phyloP scores from a whole-genome alignment of 2,329 filamentous ascomycete species.

The Chaetomium strumarium region DNA sequence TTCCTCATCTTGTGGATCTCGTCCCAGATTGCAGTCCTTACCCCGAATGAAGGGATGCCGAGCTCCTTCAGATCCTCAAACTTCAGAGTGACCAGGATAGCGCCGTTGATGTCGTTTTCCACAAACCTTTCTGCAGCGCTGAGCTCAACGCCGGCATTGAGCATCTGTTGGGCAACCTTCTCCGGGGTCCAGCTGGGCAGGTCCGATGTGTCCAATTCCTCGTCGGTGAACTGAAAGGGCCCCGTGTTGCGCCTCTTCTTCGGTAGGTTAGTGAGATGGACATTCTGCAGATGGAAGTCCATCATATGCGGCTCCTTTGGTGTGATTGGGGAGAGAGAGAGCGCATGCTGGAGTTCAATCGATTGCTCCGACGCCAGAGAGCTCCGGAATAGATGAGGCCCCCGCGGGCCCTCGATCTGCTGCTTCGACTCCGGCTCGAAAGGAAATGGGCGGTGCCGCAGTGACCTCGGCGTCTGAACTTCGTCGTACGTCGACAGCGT shows the following conservation, averaged over 20 bases:
- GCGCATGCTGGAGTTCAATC: conserved; percentile 44
- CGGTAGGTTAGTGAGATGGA: conserved; percentile 35
- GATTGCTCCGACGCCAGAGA: conserved; percentile 54
- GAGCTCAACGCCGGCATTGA: conserved; percentile 71
- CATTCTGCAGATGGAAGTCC: conserved; percentile 34
- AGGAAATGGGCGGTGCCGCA: conserved; percentile 52
- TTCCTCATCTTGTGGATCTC: conserved; percentile 67
- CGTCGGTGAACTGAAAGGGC: conserved; percentile 51
- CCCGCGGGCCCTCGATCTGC: conserved; percentile 67
- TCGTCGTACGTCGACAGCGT: conserved; percentile 86
- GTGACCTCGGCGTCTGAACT: conserved; percentile 68
- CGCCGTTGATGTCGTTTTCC: conserved; percentile 85
- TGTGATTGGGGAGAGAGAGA: conserved; percentile 69
- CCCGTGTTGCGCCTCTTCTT: conserved; percentile 39
- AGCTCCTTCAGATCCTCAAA: conserved; percentile 82
- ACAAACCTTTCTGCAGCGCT: conserved; percentile 77
- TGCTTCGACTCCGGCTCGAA: conserved; percentile 57
- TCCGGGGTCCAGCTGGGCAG: conserved; percentile 65
- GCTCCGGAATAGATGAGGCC: conserved; percentile 78
- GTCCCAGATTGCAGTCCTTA: conserved; percentile 73
- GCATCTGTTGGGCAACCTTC: conserved; percentile 83
- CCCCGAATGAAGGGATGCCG: conserved; percentile 74
- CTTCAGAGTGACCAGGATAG: conserved; percentile 82
- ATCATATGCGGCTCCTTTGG: conserved; percentile 48
- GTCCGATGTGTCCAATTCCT: conserved; percentile 51